A percentile compares a stretch with the other conserved stretches of the same genome.
Evolutionary conservation across 1,139 yeast genomes (phyloP).

Genomic region (Kurtzmaniella quercitrusa): DNA sequence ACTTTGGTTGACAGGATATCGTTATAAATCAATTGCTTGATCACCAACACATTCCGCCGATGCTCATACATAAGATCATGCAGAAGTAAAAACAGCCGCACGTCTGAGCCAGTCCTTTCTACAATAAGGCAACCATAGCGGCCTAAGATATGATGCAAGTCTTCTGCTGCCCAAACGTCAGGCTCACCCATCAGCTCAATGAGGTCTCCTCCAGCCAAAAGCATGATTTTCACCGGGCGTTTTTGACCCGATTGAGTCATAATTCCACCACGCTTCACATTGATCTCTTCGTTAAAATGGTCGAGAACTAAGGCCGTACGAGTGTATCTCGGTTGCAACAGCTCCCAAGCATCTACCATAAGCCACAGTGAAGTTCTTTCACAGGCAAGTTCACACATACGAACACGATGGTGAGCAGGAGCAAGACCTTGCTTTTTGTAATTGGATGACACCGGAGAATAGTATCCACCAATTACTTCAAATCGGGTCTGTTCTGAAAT

Average conservation of each 20-base stretch:
- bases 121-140: slow-evolving; percentile 94
- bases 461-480: slow-evolving; percentile 95
- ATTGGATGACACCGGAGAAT: slow-evolving; percentile 95
- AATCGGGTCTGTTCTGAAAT: slow-evolving; percentile 87
- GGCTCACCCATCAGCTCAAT: slow-evolving; percentile 99
- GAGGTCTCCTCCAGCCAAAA: slow-evolving; percentile 95
- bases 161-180: slow-evolving; percentile 97
- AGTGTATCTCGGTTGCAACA: slow-evolving; percentile 84
- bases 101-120: slow-evolving; percentile 96
- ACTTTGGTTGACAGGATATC: slow-evolving; percentile 96
- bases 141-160: slow-evolving; percentile 91
- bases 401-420: slow-evolving; percentile 79
- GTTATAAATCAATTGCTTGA: slow-evolving; percentile 92
- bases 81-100: slow-evolving; percentile 80
- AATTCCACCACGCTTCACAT: slow-evolving; percentile 87
- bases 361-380: slow-evolving; percentile 96
- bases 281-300: slow-evolving; percentile 94
- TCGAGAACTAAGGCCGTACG: slow-evolving; percentile 94
- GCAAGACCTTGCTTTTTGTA: slow-evolving; percentile 94
- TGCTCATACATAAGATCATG: slow-evolving; percentile 98
- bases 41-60: slow-evolving; percentile 86
- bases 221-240: slow-evolving; percentile 90
- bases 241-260: slow-evolving; percentile 65
- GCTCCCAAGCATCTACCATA: slow-evolving; percentile 99
- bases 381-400: slow-evolving; percentile 98